Conservation (phyloP, 2,329 filamentous ascomycete species). For the Plenodomus biglobosus region DNA sequence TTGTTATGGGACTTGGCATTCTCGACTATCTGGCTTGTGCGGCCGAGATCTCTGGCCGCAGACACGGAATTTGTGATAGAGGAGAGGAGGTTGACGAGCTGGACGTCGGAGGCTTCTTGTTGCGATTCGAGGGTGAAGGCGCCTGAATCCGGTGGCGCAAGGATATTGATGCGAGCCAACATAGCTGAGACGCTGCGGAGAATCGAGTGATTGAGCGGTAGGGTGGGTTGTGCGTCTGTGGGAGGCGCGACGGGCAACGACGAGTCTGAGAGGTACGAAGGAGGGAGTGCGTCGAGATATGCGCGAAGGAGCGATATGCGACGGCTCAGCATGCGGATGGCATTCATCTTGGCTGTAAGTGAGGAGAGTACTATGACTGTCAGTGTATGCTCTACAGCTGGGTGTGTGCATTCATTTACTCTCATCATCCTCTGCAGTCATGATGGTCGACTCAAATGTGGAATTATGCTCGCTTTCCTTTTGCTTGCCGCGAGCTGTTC, state of each 20-base stretch:
- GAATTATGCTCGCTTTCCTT: slow-evolving; percentile 54
- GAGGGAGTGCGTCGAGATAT: slow-evolving; percentile 74
- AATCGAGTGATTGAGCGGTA: slow-evolving; percentile 64
- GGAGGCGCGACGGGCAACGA: slow-evolving; percentile 37
- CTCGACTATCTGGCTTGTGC: slow-evolving; percentile 62
- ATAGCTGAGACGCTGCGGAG: slow-evolving; percentile 88
- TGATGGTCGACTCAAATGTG: slow-evolving; percentile 34
- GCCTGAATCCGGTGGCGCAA: slow-evolving; percentile 68
- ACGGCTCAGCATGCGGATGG: slow-evolving; percentile 85
- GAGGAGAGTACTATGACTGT: slow-evolving; percentile 57
- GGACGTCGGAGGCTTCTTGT: slow-evolving; percentile 81
- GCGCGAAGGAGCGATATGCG: slow-evolving; percentile 57
- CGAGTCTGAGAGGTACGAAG: slow-evolving; percentile 61
- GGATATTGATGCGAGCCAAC: slow-evolving; percentile 77
- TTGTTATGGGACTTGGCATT: slow-evolving; percentile 42
- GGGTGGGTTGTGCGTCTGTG: slow-evolving; percentile 26
- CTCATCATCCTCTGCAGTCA: slow-evolving; percentile 66
- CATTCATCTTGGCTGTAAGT: slow-evolving; percentile 86
- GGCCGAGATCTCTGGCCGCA: slow-evolving; percentile 71
- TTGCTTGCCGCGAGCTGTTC: slow-evolving; percentile 52
- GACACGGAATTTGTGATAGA: slow-evolving; percentile 72
- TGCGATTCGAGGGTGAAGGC: slow-evolving; percentile 71
- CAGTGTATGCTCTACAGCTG: slow-evolving; percentile 7
- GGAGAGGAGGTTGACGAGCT: slow-evolving; percentile 74
- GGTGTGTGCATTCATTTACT: slow-evolving; percentile 42